Evolutionary conservation across 2,329 filamentous ascomycete species (phyloP), one percentile per base, ranked within the genome.

Genomic region (Penicillium aurantiogriseum): DNA sequence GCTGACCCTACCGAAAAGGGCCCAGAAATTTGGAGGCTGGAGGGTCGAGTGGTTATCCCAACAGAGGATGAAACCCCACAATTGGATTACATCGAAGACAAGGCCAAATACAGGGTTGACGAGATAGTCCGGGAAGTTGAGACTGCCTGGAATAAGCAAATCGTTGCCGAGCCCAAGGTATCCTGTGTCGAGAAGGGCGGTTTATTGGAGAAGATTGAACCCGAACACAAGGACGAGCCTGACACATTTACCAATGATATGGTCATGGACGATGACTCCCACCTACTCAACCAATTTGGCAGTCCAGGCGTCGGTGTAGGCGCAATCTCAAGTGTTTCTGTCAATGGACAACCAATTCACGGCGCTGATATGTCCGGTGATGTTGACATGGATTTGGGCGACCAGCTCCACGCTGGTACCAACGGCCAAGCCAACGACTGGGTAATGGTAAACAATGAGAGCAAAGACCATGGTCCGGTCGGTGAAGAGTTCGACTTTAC

Each of bases 121-220:
- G 86, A 90, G 52, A 87, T 97, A 39, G 82, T 92, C 25, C 81
- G 85, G 42, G 85, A 90, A 54, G 85, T 96, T 1, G 91, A 96
- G 76, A 78, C 81, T 50, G 78, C 85, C 2, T 81, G 90, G n/a
- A 87, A 86, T 19, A 86, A 86, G 54, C 86, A 84, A 61, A 85
- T 90, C 43, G 81, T 83, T 38, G 79, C 83, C 27, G 84, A 89
- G 52, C 83, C 86, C 49, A 81, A 84, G 25, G 81, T 93, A 8
- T 81, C 84, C 38, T 87, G 90, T 45, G 82, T 95, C 43, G 86
- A 94, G 68, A 89, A 90, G 67, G 92, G 91, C 48, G 91, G 91
- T 2, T 84, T 85, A 35, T 77, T 91, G 73, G 85, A 91, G 53
- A 78, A 74, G 58, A 71, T 74, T 13, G 71, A 75, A 43, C 69